Conservation (phyloP, 1,284 basidiomycete genomes). For the Microbotryomycetes sp. region DNA sequence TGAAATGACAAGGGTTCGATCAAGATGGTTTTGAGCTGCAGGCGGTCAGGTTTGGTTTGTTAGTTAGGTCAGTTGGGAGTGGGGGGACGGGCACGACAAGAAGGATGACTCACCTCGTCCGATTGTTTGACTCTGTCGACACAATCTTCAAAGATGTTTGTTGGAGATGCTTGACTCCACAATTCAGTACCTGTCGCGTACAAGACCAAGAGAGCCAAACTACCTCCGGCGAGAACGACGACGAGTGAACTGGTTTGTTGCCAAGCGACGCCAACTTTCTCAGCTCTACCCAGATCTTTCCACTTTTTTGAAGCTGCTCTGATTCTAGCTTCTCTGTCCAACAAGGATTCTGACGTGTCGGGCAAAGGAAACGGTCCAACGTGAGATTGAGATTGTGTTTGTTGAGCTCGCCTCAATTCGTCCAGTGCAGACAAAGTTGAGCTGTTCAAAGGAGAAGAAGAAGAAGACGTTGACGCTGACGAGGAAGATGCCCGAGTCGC, state of each 20-base stretch:
- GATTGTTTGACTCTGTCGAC: constrained; percentile 21
- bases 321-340: neutral
- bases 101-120: constrained; percentile 8
- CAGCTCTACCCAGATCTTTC: constrained; percentile 2
- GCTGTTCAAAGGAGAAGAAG: neutral
- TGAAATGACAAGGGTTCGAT: constrained; percentile 25
- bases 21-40: constrained; percentile 19
- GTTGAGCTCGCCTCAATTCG: neutral
- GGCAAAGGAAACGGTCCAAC: constrained; percentile 30
- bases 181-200: constrained; percentile 27
- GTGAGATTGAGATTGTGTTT: neutral
- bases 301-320: constrained; percentile 8
- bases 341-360: neutral
- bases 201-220: constrained; percentile 9
- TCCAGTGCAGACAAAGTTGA: neutral
- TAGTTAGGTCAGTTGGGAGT: neutral
- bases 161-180: constrained; percentile 22
- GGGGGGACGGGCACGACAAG: neutral
- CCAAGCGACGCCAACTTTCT: constrained; percentile 5
- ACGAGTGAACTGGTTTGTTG: constrained; percentile 17
- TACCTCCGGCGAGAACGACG: constrained; percentile 25
- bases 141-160: constrained; percentile 31
- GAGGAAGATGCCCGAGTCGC: neutral
- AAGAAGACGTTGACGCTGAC: neutral
- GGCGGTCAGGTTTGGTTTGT: neutral